Conservation (phyloP, 2,329 filamentous ascomycete genomes). For the Colletotrichum sp. region DNA sequence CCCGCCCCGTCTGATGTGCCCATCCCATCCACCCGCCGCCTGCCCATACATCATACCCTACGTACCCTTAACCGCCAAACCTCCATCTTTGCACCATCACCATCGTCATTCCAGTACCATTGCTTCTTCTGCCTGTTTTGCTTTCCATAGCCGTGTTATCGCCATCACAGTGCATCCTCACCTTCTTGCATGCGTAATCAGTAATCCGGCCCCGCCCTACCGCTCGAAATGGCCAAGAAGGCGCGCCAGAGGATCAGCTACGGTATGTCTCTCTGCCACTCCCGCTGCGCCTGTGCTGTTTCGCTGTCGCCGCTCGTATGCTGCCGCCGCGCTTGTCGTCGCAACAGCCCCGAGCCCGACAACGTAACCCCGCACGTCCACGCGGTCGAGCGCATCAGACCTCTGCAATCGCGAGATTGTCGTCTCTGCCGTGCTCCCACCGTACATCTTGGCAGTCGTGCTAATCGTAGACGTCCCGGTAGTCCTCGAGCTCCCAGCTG, state of each 20-base stretch:
- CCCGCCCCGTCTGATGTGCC: neutral
- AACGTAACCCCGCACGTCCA: conserved; percentile 10
- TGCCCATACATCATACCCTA: conserved; percentile 1
- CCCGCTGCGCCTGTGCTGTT: neutral
- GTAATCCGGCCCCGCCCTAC: conserved; percentile 14
- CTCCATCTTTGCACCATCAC: conserved; percentile 6
- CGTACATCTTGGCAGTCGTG: neutral
- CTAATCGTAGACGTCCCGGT: neutral
- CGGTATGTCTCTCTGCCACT: conserved; percentile 48
- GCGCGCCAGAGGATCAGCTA: conserved; percentile 74
- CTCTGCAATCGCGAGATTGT: neutral
- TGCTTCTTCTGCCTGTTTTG: neutral
- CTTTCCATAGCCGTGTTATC: neutral
- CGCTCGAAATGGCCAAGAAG: conserved; percentile 65
- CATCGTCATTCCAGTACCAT: neutral
- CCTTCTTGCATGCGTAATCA: conserved; percentile 11
- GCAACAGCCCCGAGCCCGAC: neutral
- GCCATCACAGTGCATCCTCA: neutral
- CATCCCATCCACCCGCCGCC: neutral
- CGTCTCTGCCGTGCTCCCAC: neutral
- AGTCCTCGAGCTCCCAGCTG: conserved; percentile 65
- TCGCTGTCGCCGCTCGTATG: neutral
- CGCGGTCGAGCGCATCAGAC: neutral
- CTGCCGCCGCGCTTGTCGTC: neutral
- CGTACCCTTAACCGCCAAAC: neutral